phyloP scores from a whole-genome alignment of 179 eudicot species.

The Carnegiea gigantea region DNA sequence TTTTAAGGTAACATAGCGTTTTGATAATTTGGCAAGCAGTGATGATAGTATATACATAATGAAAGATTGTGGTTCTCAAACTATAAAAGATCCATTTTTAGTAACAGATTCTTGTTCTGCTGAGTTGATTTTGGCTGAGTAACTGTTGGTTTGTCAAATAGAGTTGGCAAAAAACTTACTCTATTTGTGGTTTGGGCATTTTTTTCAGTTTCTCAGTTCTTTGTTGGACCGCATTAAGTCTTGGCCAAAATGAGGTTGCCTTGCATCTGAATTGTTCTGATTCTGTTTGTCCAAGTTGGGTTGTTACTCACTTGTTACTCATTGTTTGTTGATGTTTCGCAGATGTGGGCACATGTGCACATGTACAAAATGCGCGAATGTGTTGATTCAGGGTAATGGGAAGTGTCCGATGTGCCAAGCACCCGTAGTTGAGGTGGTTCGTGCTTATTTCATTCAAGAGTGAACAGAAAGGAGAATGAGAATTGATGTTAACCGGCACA shows the following conservation, averaged over 20 bases:
- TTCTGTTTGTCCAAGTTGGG: neutral
- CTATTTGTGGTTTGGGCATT: no score
- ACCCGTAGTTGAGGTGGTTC: constrained; percentile 72
- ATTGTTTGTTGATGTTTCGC: constrained; percentile 1
- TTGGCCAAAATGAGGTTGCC: neutral
- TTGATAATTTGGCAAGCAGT: no score
- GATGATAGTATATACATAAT: no score
- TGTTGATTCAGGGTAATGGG: constrained; percentile 51
- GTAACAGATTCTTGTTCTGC: neutral
- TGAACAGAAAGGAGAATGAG: constrained; percentile 18
- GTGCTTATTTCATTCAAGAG: constrained; percentile 58
- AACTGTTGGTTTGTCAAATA: no score
- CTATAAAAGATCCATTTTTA: neutral
- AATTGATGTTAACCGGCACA: constrained; percentile 8
- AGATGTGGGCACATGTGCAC: constrained; percentile 98
- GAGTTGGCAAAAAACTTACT: no score
- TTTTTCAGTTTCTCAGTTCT: no score
- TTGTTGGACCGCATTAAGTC: no score
- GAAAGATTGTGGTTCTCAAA: neutral
- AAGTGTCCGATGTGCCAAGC: constrained; percentile 89
- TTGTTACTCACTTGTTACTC: neutral
- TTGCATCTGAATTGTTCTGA: neutral
- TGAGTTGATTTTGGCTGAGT: neutral
- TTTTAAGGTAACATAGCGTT: no score
- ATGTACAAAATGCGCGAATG: constrained; percentile 69